Evolutionary conservation across 2,329 filamentous ascomycete genomes (phyloP).

Genomic region (Myriosclerotinia curreyana): DNA sequence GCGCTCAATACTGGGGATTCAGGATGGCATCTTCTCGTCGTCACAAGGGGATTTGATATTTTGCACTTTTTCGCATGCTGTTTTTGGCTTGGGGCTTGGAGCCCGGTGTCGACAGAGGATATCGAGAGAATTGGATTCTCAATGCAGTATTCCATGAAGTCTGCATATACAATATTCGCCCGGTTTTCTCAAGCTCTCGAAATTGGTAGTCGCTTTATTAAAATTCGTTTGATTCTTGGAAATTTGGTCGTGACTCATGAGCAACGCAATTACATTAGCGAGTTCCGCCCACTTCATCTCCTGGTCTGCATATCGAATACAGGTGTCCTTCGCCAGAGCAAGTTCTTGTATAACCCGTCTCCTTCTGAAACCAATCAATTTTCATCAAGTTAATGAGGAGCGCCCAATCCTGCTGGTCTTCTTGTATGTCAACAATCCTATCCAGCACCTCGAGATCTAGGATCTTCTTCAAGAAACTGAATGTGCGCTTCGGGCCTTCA

Average conservation of each 20-base stretch:
- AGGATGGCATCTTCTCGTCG: conserved; percentile 25
- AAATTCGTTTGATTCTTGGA: conserved; percentile 23
- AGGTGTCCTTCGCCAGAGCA: conserved; percentile 39
- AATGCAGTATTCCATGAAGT: conserved; percentile 34
- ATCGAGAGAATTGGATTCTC: conserved; percentile 30
- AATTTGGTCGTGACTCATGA: conserved; percentile 29
- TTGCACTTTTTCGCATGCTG: not conserved
- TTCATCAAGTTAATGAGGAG: conserved; percentile 27
- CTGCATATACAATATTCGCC: conserved; percentile 24
- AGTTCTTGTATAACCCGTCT: conserved; percentile 46
- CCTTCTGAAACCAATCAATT: conserved; percentile 41
- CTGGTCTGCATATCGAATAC: conserved; percentile 40
- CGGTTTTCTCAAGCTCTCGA: conserved; percentile 4
- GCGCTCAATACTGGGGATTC: conserved; percentile 26
- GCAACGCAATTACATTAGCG: conserved; percentile 27
- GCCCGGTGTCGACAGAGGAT: conserved; percentile 32
- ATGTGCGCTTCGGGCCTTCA: conserved; percentile 8
- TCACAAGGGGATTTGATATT: not conserved
- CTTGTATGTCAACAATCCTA: not conserved
- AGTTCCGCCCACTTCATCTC: conserved; percentile 25
- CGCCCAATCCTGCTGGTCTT: conserved; percentile 3
- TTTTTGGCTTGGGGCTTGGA: conserved; percentile 19
- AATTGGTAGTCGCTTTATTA: not conserved
- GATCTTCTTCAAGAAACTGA: conserved; percentile 23
- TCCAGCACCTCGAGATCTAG: conserved; percentile 21